Evolutionary conservation across 257 asterid genomes (phyloP), one percentile per base, ranked within the genome.

Genomic region (Solanum dulcamara): DNA sequence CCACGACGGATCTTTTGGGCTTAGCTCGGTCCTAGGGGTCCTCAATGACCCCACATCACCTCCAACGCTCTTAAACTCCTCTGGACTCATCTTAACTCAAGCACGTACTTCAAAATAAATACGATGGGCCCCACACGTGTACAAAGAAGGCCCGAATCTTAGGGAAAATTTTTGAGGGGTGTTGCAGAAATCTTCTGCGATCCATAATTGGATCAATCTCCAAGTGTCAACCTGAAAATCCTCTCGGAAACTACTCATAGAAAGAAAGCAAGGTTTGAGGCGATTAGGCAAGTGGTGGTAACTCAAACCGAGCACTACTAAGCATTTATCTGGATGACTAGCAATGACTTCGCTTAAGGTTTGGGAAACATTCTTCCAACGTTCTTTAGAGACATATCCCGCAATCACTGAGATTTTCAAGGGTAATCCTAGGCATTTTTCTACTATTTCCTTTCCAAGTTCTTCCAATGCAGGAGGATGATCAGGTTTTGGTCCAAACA

Each of bases 151-250:
- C n/a, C n/a, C n/a, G n/a, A n/a, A n/a, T n/a, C n/a, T n/a, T n/a
- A n/a, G n/a, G n/a, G n/a, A n/a, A n/a, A n/a, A n/a, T n/a, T n/a
- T n/a, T n/a, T n/a, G n/a, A n/a, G n/a, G n/a, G n/a, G n/a, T n/a
- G n/a, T n/a, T n/a, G n/a, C n/a, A n/a, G n/a, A n/a, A n/a, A 14
- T 84, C 87, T 57, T 85, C 84, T 1, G 87, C 84, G 0, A 85
- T 60, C 87, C 70, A 85, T 24, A 85, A 75, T 12, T 74, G 32
- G 26, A 59, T 30, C 83, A 85, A 37, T 33, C 37, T 80, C 1
- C 4, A 2, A 14, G n/a, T 84, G 0, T 14, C 24, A 48, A 80
- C 62, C 14, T 80, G 60, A 30, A 14, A 13, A 30, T 81, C 53
- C 10, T 53, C 55, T 0, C 30, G 48, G 28, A 57, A 57, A 57